Percentiles rank a stretch among this genome's conserved stretches.
phyloP scores from a whole-genome alignment of 1,284 basidiomycete species.

The Porodaedalea pini region DNA sequence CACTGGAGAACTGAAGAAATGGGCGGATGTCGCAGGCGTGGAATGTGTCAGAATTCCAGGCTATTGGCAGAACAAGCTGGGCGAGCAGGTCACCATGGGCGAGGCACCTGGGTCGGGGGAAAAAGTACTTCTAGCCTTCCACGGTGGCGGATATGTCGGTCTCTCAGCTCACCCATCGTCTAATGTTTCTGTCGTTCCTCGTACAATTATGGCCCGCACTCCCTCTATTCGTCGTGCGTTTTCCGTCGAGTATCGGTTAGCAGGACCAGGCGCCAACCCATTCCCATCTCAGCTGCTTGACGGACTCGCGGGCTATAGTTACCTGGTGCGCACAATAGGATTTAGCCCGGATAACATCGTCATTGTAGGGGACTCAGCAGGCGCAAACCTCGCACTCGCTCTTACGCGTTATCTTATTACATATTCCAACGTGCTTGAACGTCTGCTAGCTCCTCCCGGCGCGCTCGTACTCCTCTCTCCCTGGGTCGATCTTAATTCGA shows the following conservation, averaged over 20 bases:
- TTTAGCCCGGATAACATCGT: slow-evolving; percentile 52
- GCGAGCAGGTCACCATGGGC: slow-evolving; percentile 48
- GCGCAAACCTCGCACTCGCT: slow-evolving; percentile 66
- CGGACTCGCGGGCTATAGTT: slow-evolving; percentile 56
- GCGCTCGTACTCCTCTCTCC: slow-evolving; percentile 46
- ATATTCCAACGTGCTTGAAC: slow-evolving; percentile 28
- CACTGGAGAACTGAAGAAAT: slow-evolving; percentile 34
- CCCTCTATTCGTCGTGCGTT: slow-evolving; percentile 42
- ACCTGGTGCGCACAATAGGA: slow-evolving; percentile 46
- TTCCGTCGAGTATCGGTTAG: slow-evolving; percentile 42
- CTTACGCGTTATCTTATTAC: slow-evolving; percentile 50
- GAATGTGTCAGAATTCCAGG: slow-evolving; percentile 21
- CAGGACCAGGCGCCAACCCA: slow-evolving; percentile 31
- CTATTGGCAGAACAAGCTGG: slow-evolving; percentile 22
- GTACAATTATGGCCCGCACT: slow-evolving; percentile 32
- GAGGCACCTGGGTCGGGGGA: slow-evolving; percentile 27
- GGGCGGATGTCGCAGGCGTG: slow-evolving; percentile 22
- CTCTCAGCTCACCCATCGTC: slow-evolving; percentile 29
- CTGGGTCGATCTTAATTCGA: slow-evolving; percentile 40
- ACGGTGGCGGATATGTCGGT: slow-evolving; percentile 32
- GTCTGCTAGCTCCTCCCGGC: slow-evolving; percentile 31
- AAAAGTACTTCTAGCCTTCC: slow-evolving; percentile 34
- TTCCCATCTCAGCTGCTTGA: slow-evolving; percentile 66
- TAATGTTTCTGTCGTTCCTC: slow-evolving; percentile 27
- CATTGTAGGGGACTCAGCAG: slow-evolving; percentile 69